phyloP scores from a whole-genome alignment of 1,284 basidiomycete species.

The Ustilago trichophora region DNA sequence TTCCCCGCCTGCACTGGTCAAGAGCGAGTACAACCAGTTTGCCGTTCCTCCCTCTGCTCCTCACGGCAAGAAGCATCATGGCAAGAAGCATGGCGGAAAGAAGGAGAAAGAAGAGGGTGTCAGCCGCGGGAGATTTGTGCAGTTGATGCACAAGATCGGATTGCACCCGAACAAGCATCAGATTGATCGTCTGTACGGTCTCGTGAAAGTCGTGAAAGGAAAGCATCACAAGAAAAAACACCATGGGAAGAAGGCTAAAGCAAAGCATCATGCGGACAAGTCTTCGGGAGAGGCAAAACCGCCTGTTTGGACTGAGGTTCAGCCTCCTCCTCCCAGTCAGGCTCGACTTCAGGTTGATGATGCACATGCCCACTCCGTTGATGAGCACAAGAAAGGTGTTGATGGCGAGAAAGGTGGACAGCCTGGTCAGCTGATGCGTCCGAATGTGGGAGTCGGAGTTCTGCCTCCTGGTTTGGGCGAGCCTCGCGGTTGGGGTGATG shows the following conservation, averaged over 20 bases:
- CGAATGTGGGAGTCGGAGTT: no score
- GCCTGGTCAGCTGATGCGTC: no score
- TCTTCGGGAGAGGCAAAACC: no score
- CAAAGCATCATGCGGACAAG: no score
- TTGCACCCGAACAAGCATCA: constrained; percentile 7
- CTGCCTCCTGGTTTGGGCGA: constrained; percentile 8
- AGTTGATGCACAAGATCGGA: constrained; percentile 17
- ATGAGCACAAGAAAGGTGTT: no score
- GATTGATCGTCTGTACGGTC: neutral
- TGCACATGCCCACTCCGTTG: no score
- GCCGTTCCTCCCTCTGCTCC: neutral
- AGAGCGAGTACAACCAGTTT: constrained; percentile 24
- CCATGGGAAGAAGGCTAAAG: neutral
- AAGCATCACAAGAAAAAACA: neutral
- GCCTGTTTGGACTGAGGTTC: no score
- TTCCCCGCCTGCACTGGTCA: neutral
- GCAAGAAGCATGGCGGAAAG: neutral
- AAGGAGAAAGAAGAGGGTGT: neutral
- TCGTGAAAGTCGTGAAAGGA: neutral
- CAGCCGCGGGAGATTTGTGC: neutral
- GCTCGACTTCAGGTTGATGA: no score
- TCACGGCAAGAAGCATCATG: neutral
- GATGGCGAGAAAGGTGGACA: no score
- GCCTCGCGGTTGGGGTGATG: neutral
- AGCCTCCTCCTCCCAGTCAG: no score